Conservation (phyloP, 1,284 basidiomycete genomes). For the Trametes polyzona region DNA sequence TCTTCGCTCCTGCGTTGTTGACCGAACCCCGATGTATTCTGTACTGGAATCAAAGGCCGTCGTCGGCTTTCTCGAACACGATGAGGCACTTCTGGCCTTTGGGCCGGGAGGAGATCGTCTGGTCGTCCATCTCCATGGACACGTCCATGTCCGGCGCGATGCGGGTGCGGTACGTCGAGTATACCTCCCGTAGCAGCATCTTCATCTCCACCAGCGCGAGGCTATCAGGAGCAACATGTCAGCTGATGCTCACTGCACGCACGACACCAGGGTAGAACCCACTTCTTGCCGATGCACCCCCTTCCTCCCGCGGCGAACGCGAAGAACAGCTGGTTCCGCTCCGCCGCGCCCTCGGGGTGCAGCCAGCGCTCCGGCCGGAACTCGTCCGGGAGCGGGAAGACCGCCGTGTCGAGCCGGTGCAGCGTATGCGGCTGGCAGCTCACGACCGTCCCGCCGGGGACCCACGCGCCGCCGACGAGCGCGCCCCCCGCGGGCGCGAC, state of each 20-base stretch:
- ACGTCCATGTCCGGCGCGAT: slow-evolving; percentile 28
- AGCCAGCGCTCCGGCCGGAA: slow-evolving; percentile 93
- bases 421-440: slow-evolving; percentile 95
- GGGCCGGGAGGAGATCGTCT: slow-evolving; percentile 28
- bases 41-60: neutral
- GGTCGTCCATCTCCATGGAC: slow-evolving; percentile 31
- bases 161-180: slow-evolving; percentile 26
- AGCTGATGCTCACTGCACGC: neutral
- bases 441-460: slow-evolving; percentile 89
- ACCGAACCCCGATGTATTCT: too few relatives aligned
- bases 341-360: slow-evolving; percentile 61
- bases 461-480: slow-evolving; percentile 83
- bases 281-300: slow-evolving; percentile 34
- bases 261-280: neutral
- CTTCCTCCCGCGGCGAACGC: slow-evolving; percentile 30
- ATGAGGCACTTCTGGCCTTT: slow-evolving; percentile 29
- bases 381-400: slow-evolving; percentile 86
- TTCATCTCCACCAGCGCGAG: slow-evolving; percentile 34
- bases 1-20: too few relatives aligned
- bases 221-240: slow-evolving; percentile 5
- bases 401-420: slow-evolving; percentile 77
- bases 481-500: slow-evolving; percentile 85
- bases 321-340: slow-evolving; percentile 32
- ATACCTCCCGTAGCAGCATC: slow-evolving; percentile 27
- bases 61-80: slow-evolving; percentile 20